Conservation (phyloP, 176 grass and related monocot genomes). For the Microstegium vimineum region DNA sequence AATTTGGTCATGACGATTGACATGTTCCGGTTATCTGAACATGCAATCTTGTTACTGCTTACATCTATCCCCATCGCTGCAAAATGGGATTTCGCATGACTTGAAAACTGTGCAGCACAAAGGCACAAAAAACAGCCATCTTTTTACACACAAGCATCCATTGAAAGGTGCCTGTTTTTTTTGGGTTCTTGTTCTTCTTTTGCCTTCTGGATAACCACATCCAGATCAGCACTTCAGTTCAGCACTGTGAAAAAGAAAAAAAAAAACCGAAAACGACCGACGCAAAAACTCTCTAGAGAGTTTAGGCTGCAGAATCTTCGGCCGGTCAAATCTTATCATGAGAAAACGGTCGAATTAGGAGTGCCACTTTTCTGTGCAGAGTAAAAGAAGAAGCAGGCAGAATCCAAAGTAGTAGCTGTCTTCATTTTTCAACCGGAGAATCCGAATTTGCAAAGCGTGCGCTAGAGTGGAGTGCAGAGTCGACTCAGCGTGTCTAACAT, state of each 20-base stretch:
- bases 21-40: neutral
- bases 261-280: neutral
- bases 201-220: neutral
- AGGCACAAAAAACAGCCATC: too few relatives aligned
- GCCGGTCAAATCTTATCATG: conserved; percentile 18
- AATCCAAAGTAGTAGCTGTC: neutral
- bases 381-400: conserved; percentile 1
- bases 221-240: neutral
- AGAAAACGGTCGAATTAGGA: neutral
- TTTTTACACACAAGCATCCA: neutral
- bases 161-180: neutral
- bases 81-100: too few relatives aligned
- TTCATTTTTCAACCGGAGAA: conserved; percentile 32
- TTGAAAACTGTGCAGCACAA: too few relatives aligned
- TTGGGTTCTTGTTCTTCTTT: neutral
- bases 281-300: neutral
- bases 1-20: neutral
- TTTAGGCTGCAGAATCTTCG: conserved; percentile 7
- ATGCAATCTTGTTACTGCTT: neutral
- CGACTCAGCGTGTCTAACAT: conserved; percentile 33
- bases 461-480: conserved; percentile 32
- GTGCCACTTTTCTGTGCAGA: neutral
- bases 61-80: neutral
- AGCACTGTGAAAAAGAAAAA: neutral
- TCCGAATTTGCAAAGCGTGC: conserved; percentile 10